phyloP scores from a whole-genome alignment of 2,329 filamentous ascomycete species.

The Dryadomyces quercus-mongolicae region DNA sequence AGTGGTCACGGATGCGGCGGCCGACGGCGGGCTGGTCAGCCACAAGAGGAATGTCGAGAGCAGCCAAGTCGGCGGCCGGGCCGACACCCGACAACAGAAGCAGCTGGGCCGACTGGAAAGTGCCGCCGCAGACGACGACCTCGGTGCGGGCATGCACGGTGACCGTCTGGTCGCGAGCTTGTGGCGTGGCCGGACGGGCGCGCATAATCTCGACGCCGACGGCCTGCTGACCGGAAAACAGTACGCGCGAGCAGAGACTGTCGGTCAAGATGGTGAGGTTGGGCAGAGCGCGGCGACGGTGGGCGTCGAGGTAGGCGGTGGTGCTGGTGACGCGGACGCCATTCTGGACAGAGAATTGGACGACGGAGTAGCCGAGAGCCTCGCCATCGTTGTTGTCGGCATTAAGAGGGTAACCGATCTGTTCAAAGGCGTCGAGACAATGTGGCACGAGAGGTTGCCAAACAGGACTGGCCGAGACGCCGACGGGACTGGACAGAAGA shows the following conservation, averaged over 20 bases:
- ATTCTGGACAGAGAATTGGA: constrained; percentile 1
- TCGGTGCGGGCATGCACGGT: constrained; percentile 14
- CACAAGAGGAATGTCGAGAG: constrained; percentile 24
- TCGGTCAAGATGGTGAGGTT: constrained; percentile 14
- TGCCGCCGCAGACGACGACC: constrained; percentile 29
- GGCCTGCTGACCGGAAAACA: constrained; percentile 1
- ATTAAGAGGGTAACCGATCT: background rate
- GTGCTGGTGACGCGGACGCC: constrained; percentile 2
- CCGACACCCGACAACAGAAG: constrained; percentile 34
- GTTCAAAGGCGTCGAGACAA: constrained; percentile 1
- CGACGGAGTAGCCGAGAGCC: constrained; percentile 1
- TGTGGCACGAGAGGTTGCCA: background rate
- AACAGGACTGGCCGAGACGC: background rate
- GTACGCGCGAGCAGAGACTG: background rate
- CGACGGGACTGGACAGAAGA: background rate
- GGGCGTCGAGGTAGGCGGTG: background rate
- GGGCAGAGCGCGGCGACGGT: constrained; percentile 6
- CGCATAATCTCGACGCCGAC: constrained; percentile 3
- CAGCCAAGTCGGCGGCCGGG: constrained; percentile 25
- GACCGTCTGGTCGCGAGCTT: too few relatives aligned
- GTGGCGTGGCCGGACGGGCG: background rate
- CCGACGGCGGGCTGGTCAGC: constrained; percentile 25
- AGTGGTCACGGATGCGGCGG: constrained; percentile 26
- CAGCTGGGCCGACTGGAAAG: constrained; percentile 28
- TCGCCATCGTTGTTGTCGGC: constrained; percentile 3